Percentiles rank a stretch among this genome's conserved stretches.
These are phyloP conservation scores for Podaxis pistillaris DNA, from an alignment of 768 basidiomycete species.

Conservation along the genomic window DNA sequence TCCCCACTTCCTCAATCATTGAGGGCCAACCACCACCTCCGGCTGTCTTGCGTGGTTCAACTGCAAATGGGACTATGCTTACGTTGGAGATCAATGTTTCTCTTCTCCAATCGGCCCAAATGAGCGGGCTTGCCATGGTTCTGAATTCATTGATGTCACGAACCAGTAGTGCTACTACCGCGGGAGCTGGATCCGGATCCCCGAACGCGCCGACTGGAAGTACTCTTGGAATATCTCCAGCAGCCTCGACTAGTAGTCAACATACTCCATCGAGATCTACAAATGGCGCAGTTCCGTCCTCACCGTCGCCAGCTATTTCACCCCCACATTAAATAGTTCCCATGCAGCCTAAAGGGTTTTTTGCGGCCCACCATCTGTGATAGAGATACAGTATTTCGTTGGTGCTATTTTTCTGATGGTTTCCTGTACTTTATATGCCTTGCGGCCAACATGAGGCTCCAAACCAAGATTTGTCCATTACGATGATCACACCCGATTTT, in stretches of 20 bases:
- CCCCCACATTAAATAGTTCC: neutral
- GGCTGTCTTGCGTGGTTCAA: constrained; percentile 74
- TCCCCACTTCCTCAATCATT: constrained; percentile 54
- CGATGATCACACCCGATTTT: neutral
- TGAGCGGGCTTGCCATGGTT: constrained; percentile 70
- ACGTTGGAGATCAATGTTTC: constrained; percentile 80
- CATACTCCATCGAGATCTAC: neutral
- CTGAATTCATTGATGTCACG: constrained; percentile 70
- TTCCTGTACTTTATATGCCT: neutral
- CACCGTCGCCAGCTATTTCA: neutral
- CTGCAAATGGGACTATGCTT: constrained; percentile 68
- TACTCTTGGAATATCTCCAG: neutral
- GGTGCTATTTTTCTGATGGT: neutral
- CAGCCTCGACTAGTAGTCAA: neutral
- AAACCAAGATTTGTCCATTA: neutral
- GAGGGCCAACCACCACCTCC: constrained; percentile 64
- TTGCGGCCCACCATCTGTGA: neutral
- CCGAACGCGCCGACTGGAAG: neutral
- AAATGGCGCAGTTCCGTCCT: neutral
- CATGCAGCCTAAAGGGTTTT: neutral
- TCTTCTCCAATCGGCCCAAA: constrained; percentile 69
- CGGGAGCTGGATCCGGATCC: constrained; percentile 17
- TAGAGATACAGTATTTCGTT: neutral
- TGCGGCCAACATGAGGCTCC: neutral
- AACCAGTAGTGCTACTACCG: constrained; percentile 21